Evolutionary conservation across 2,329 filamentous ascomycete species (phyloP).

Genomic region (Colletotrichum somersetense): DNA sequence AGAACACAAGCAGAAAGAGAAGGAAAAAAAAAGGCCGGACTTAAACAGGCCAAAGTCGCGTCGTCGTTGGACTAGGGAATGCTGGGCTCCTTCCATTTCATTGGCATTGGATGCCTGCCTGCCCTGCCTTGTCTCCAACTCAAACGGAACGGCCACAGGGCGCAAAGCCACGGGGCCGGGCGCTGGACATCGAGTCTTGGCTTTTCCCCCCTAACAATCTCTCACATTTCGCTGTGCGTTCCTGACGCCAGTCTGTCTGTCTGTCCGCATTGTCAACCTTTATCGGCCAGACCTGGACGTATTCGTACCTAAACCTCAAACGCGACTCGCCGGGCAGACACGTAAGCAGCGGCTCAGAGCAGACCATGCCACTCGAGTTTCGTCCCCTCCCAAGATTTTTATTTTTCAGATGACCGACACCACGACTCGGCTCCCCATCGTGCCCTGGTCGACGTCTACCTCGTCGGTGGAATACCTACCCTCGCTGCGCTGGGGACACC

Average conservation of each 20-base stretch:
- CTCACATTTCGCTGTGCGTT: constrained; percentile 18
- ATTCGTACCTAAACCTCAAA: constrained; percentile 27
- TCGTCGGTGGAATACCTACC: constrained; percentile 25
- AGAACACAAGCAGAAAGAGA: neutral
- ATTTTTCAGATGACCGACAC: constrained; percentile 22
- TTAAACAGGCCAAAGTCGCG: neutral
- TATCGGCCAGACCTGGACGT: neutral
- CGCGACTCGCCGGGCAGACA: constrained; percentile 28
- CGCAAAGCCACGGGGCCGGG: constrained; percentile 1
- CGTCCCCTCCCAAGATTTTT: constrained; percentile 22
- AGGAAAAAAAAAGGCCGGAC: constrained; percentile 22
- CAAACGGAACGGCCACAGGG: constrained; percentile 6
- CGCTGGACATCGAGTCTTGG: neutral
- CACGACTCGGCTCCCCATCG: neutral
- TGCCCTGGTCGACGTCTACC: neutral
- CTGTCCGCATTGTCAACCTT: neutral
- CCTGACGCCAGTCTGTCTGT: constrained; percentile 2
- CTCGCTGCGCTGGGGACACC: constrained; percentile 26
- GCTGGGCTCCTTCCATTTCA: constrained; percentile 24
- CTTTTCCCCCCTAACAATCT: constrained; percentile 1
- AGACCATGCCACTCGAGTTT: constrained; percentile 27
- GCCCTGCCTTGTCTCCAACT: neutral
- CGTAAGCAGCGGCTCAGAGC: constrained; percentile 17
- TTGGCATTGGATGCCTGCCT: constrained; percentile 24
- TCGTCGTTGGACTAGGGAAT: constrained; percentile 16